Conservation (phyloP, 2,329 filamentous ascomycete species). For the Ophiostoma sp. region DNA sequence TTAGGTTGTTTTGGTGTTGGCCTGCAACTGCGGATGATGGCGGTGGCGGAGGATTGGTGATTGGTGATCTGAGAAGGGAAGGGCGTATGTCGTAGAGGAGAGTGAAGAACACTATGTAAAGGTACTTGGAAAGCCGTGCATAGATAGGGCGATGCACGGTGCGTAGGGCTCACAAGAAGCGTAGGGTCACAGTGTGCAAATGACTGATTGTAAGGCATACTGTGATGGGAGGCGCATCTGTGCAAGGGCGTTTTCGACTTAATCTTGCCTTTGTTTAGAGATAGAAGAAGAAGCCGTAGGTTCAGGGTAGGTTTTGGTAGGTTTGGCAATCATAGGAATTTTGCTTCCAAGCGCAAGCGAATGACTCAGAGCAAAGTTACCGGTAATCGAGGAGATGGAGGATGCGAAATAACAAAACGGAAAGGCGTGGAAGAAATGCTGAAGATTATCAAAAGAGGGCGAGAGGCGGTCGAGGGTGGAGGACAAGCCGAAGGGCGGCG, state of each 20-base stretch:
- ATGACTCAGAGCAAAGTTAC: constrained; percentile 28
- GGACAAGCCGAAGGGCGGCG: neutral
- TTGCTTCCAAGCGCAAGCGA: constrained; percentile 28
- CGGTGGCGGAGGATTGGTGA: neutral
- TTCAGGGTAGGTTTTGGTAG: neutral
- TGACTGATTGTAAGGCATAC: neutral
- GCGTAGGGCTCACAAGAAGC: neutral
- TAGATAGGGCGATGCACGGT: constrained; percentile 6
- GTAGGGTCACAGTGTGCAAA: neutral
- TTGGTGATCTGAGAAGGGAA: neutral
- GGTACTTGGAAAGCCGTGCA: constrained; percentile 3
- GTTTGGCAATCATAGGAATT: neutral
- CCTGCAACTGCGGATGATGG: neutral
- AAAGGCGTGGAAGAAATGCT: constrained; percentile 6
- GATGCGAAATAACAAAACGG: neutral
- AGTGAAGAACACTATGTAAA: neutral
- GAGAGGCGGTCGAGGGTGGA: neutral
- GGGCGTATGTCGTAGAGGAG: neutral
- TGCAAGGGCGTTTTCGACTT: neutral
- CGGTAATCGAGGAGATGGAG: neutral
- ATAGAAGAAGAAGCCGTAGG: neutral
- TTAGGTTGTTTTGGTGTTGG: neutral
- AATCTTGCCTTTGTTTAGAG: constrained; percentile 8
- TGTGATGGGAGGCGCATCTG: constrained; percentile 10
- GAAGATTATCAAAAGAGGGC: neutral